phyloP scores from a whole-genome alignment of 1,139 yeast species.

The Hyphopichia pseudoburtonii region DNA sequence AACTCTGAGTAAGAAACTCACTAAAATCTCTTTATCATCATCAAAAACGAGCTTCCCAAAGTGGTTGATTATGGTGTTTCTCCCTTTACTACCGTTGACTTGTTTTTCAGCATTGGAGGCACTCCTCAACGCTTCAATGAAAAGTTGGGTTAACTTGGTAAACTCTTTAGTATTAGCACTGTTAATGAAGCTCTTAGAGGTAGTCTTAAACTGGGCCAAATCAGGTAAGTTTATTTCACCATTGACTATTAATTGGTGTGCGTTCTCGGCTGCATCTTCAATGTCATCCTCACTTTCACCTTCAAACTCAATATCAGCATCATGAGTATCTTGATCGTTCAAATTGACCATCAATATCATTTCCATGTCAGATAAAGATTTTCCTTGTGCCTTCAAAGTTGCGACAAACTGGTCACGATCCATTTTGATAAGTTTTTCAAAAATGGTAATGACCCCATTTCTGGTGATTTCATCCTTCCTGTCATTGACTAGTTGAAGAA shows the following conservation, averaged over 20 bases:
- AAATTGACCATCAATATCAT: constrained; percentile 66
- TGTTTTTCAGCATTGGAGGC: background rate
- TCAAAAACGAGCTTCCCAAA: constrained; percentile 25
- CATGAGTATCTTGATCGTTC: constrained; percentile 18
- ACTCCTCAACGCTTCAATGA: constrained; percentile 28
- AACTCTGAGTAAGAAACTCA: constrained; percentile 60
- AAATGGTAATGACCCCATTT: constrained; percentile 35
- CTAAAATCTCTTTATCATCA: constrained; percentile 6
- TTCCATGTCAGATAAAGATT: constrained; percentile 58
- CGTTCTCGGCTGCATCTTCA: constrained; percentile 10
- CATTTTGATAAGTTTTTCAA: constrained; percentile 44
- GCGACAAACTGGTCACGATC: constrained; percentile 42
- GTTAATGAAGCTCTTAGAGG: constrained; percentile 38
- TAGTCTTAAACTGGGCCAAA: constrained; percentile 20
- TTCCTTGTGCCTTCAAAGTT: constrained; percentile 34
- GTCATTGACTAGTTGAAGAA: constrained; percentile 14
- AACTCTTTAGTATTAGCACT: constrained; percentile 43
- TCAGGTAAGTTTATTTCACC: constrained; percentile 19
- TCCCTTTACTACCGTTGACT: background rate
- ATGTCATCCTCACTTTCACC: constrained; percentile 21
- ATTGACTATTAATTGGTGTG: background rate
- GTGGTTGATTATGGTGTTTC: too few species aligned
- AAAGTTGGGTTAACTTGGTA: constrained; percentile 33
- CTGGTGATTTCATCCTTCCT: constrained; percentile 19
- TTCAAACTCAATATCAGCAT: constrained; percentile 22